Evolutionary conservation across 352 stramenopile species (phyloP).

Genomic region (Globisporangium rhizosaccharum): DNA sequence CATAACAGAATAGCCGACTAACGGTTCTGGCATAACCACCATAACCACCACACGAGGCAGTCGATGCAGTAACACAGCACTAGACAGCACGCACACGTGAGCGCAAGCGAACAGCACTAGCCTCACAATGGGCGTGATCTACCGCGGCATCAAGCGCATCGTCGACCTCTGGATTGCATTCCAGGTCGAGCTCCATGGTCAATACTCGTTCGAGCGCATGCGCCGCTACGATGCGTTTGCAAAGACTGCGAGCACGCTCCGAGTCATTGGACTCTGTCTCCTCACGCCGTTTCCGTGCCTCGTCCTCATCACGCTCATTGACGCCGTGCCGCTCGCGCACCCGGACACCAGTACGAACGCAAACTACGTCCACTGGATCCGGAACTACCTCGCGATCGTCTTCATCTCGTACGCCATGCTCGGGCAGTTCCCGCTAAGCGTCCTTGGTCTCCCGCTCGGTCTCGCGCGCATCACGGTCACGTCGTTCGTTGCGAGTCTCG

Average conservation of each 20-base stretch:
- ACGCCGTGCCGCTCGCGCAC: slow-evolving; percentile 17
- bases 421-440: slow-evolving; percentile 20
- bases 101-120: no score
- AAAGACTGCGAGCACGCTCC: background rate
- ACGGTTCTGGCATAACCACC: no score
- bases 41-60: no score
- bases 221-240: slow-evolving; percentile 10
- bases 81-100: no score
- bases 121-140: no score
- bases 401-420: slow-evolving; percentile 28
- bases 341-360: slow-evolving; percentile 18
- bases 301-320: slow-evolving; percentile 22
- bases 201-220: slow-evolving; percentile 29
- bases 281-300: slow-evolving; percentile 31
- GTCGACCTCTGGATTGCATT: slow-evolving; percentile 12
- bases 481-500: slow-evolving; percentile 18
- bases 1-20: no score
- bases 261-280: slow-evolving; percentile 10
- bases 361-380: slow-evolving; percentile 30
- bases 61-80: no score
- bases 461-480: slow-evolving; percentile 6
- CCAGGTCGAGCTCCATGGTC: slow-evolving; percentile 32
- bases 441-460: slow-evolving; percentile 8
- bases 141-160: no score
- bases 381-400: slow-evolving; percentile 21